phyloP scores from a whole-genome alignment of 1,139 yeast genomes.

The Lodderomyces metapsilosis region DNA sequence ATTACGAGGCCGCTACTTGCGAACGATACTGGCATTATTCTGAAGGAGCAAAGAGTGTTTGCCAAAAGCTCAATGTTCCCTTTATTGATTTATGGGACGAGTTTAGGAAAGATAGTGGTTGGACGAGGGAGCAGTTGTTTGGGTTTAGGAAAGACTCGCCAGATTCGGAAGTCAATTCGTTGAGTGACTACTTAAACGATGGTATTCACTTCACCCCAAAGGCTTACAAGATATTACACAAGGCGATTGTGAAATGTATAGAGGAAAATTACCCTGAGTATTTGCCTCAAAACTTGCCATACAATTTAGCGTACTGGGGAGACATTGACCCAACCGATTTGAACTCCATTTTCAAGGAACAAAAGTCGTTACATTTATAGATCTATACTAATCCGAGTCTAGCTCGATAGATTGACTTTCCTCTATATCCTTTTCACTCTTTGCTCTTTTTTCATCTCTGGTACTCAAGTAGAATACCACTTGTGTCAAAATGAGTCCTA shows the following conservation, averaged over 20 bases:
- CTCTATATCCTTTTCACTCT: constrained; percentile 1
- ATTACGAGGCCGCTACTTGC: constrained; percentile 19
- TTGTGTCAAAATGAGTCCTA: constrained; percentile 40
- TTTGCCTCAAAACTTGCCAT: constrained; percentile 33
- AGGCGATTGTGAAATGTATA: constrained; percentile 40
- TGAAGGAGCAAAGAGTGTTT: constrained; percentile 47
- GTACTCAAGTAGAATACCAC: constrained; percentile 29
- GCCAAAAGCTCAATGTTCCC: constrained; percentile 44
- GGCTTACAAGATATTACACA: constrained; percentile 57
- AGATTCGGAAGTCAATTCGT: constrained; percentile 14
- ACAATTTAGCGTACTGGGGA: constrained; percentile 38
- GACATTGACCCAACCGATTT: constrained; percentile 22
- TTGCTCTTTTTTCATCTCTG: constrained; percentile 26
- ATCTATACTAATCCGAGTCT: constrained; percentile 2
- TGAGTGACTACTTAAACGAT: constrained; percentile 35
- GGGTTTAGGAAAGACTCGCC: constrained; percentile 7
- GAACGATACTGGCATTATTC: constrained; percentile 45
- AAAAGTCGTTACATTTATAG: background rate
- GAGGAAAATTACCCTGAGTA: constrained; percentile 46
- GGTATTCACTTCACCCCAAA: constrained; percentile 68
- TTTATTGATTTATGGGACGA: constrained; percentile 53
- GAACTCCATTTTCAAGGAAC: constrained; percentile 7
- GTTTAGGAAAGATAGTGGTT: constrained; percentile 29
- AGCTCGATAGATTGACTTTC: background rate
- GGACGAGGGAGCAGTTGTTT: constrained; percentile 17